Evolutionary conservation across 306 rosid genomes (phyloP).

Genomic region (Amphicarpaea edgeworthii): DNA sequence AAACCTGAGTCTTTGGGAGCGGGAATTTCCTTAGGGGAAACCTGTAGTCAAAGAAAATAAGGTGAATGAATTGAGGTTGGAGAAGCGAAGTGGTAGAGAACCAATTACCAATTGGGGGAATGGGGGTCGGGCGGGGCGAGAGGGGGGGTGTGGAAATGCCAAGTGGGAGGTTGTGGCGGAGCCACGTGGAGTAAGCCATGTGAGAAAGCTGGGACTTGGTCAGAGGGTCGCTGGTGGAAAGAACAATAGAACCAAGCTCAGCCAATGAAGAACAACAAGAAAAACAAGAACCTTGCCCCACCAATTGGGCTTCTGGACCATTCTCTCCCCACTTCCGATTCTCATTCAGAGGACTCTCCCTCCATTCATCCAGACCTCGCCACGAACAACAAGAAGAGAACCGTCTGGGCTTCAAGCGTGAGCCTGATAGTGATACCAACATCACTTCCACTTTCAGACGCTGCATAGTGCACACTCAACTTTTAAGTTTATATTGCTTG

Average conservation of each 20-base stretch:
- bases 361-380: constrained; percentile 83
- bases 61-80: not conserved
- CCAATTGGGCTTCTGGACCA: constrained; percentile 62
- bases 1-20: constrained; percentile 82
- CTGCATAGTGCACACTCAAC: too few species aligned
- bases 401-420: constrained; percentile 35
- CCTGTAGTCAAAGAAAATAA: constrained; percentile 56
- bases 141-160: constrained; percentile 71
- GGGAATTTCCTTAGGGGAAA: constrained; percentile 86
- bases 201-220: constrained; percentile 86
- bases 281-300: constrained; percentile 56
- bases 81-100: not conserved
- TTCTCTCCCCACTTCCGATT: constrained; percentile 78
- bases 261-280: constrained; percentile 81
- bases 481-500: too few species aligned
- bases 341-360: constrained; percentile 65
- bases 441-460: constrained; percentile 37
- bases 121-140: constrained; percentile 54
- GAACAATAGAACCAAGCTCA: constrained; percentile 84
- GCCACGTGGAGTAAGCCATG: constrained; percentile 80
- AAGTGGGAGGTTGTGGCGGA: constrained; percentile 65
- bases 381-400: constrained; percentile 42
- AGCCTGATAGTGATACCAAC: constrained; percentile 32
- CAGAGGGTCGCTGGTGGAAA: constrained; percentile 77
- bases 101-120: constrained; percentile 72